Evolutionary conservation across 192 early-diverging fungal genomes (phyloP).

Genomic region (Chytriomyces confervae): DNA sequence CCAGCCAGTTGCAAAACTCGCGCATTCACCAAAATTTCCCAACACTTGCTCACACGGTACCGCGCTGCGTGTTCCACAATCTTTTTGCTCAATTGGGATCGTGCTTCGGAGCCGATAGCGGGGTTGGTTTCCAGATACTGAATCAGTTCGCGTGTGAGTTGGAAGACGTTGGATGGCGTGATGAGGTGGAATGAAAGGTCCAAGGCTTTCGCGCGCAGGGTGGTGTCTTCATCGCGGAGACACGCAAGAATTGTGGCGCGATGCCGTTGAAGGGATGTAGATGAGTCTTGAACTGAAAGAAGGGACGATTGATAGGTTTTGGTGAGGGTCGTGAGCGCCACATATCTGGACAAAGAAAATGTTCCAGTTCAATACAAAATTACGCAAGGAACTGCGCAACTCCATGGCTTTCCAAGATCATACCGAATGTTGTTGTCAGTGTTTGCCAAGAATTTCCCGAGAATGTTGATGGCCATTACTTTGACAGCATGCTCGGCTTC

Average conservation of each 20-base stretch:
- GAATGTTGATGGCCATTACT: conserved; percentile 95
- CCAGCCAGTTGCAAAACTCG: conserved; percentile 77
- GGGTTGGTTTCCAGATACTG: conserved; percentile 89
- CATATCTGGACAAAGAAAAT: conserved; percentile 64
- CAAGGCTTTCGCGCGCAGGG: conserved; percentile 92
- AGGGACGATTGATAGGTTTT: conserved; percentile 67
- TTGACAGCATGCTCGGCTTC: conserved; percentile 88
- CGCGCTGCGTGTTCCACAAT: conserved; percentile 88
- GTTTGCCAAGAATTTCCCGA: conserved; percentile 94
- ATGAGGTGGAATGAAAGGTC: conserved; percentile 96
- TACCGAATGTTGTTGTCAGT: conserved; percentile 96
- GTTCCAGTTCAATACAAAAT: neutral
- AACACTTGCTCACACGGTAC: conserved; percentile 90
- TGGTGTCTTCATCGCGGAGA: conserved; percentile 92
- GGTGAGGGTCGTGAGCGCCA: conserved; percentile 93
- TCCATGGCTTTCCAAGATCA: conserved; percentile 14
- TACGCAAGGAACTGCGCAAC: conserved; percentile 4
- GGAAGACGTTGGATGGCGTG: conserved; percentile 84
- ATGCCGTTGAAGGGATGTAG: conserved; percentile 94
- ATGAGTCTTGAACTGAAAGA: conserved; percentile 82
- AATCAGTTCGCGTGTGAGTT: conserved; percentile 88
- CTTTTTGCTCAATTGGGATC: conserved; percentile 84
- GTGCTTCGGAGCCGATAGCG: conserved; percentile 82
- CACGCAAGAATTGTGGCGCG: conserved; percentile 95
- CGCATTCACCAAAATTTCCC: conserved; percentile 94